Conservation (phyloP, 768 basidiomycete genomes). For the Rhizopogon roseolus region DNA sequence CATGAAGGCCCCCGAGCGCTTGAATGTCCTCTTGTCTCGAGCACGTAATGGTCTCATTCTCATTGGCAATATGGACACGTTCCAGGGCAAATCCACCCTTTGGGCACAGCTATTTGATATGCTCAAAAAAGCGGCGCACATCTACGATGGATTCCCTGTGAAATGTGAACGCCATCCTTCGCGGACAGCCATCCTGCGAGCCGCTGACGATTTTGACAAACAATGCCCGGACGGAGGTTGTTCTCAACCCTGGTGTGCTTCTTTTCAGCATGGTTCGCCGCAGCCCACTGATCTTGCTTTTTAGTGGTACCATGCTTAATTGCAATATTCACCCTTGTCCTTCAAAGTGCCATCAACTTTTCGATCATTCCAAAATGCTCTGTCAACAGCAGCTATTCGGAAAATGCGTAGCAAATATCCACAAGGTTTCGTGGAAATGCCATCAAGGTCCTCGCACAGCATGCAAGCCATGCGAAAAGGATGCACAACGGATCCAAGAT, state of each 20-base stretch:
- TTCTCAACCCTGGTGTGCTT: constrained; percentile 43
- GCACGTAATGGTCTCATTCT: constrained; percentile 56
- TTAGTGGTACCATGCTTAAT: constrained; percentile 39
- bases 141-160: constrained; percentile 56
- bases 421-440: constrained; percentile 37
- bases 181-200: constrained; percentile 29
- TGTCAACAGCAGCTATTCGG: constrained; percentile 33
- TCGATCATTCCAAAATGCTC: constrained; percentile 49
- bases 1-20: constrained; percentile 59
- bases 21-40: constrained; percentile 60
- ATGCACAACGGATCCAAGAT: constrained; percentile 28
- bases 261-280: neutral
- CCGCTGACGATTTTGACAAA: constrained; percentile 42
- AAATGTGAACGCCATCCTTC: constrained; percentile 48
- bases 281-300: neutral
- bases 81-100: constrained; percentile 40
- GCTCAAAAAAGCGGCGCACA: constrained; percentile 34
- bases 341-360: constrained; percentile 53
- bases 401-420: constrained; percentile 37
- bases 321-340: constrained; percentile 51
- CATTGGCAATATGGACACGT: constrained; percentile 55
- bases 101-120: constrained; percentile 44
- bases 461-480: constrained; percentile 43
- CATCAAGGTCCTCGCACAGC: constrained; percentile 23
- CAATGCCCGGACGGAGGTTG: constrained; percentile 61